Percentiles rank a stretch among this genome's conserved stretches.
Conservation (phyloP, 164 flowering plant species). For the Nymphaea thermarum region DNA sequence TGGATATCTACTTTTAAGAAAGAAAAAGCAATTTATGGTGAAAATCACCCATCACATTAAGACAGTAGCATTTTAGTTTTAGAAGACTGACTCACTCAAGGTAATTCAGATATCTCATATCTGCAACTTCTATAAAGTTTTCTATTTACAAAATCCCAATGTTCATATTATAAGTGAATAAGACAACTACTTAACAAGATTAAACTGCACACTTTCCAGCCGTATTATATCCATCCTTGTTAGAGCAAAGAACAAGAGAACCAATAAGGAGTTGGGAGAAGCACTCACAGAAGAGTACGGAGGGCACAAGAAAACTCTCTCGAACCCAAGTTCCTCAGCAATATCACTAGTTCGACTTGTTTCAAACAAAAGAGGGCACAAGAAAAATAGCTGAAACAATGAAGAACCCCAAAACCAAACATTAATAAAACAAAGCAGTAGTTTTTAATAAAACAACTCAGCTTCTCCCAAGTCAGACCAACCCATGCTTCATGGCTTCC, state of each 20-base stretch:
- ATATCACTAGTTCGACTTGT: constrained; percentile 35
- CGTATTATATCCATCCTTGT: background rate
- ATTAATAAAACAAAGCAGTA: too few relatives aligned
- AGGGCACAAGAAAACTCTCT: constrained; percentile 77
- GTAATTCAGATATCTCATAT: too few relatives aligned
- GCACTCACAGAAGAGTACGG: constrained; percentile 89
- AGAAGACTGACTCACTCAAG: too few relatives aligned
- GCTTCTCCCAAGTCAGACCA: too few relatives aligned
- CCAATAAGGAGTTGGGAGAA: background rate
- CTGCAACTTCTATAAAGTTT: too few relatives aligned
- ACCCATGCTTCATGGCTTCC: too few relatives aligned
- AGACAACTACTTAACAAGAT: background rate
- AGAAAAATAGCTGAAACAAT: too few relatives aligned
- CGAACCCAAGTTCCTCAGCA: constrained; percentile 74
- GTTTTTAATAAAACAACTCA: background rate
- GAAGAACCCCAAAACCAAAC: too few relatives aligned
- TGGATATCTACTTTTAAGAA: too few relatives aligned
- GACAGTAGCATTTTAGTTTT: too few relatives aligned
- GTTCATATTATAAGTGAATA: background rate
- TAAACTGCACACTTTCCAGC: background rate
- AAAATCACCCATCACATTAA: too few relatives aligned
- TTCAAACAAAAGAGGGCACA: constrained; percentile 20
- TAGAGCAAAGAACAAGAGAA: background rate
- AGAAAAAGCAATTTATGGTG: too few relatives aligned
- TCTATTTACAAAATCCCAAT: background rate